A percentile compares a stretch with the other conserved stretches of the same genome.
Evolutionary conservation across 2,329 filamentous ascomycete genomes (phyloP).

Genomic region (Coniochaeta sp.): DNA sequence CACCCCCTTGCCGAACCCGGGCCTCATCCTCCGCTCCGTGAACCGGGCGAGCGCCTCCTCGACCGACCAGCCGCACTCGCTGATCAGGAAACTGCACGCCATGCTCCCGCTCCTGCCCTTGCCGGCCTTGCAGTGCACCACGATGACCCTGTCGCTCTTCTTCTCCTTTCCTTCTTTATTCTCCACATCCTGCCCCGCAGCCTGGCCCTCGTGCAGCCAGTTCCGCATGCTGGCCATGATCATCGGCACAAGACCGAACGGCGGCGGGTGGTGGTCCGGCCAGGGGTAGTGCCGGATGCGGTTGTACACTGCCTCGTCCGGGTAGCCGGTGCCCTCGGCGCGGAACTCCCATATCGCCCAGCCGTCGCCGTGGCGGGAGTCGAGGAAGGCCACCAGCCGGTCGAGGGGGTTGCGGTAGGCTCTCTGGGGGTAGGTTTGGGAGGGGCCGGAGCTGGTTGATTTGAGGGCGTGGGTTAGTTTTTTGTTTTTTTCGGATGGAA

Average conservation of each 20-base stretch:
- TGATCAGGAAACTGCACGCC: conserved; percentile 82
- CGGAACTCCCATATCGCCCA: conserved; percentile 99
- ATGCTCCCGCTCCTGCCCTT: conserved; percentile 90
- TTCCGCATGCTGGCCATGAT: conserved; percentile 91
- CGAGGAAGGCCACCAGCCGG: conserved; percentile 78
- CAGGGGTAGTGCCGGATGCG: conserved; percentile 89
- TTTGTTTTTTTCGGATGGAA: neutral
- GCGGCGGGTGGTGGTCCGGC: conserved; percentile 95
- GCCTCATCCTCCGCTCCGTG: conserved; percentile 82
- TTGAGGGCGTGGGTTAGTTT: conserved; percentile 29
- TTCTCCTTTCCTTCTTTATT: conserved; percentile 11
- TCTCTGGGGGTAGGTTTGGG: conserved; percentile 79
- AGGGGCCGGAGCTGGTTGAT: conserved; percentile 72
- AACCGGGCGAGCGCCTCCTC: conserved; percentile 48
- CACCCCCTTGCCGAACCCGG: conserved; percentile 80
- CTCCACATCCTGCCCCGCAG: conserved; percentile 9
- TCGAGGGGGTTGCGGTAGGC: conserved; percentile 93
- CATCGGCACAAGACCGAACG: conserved; percentile 79
- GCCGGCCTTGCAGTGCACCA: conserved; percentile 95
- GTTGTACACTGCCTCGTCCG: conserved; percentile 78
- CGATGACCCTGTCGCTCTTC: conserved; percentile 54
- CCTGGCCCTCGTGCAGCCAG: conserved; percentile 58
- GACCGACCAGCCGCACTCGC: conserved; percentile 61
- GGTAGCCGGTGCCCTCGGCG: conserved; percentile 92
- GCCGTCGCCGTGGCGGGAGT: conserved; percentile 70